These are phyloP conservation scores for Candida sp. DNA, from an alignment of 1,139 yeast genomes.

Conservation along the genomic window DNA sequence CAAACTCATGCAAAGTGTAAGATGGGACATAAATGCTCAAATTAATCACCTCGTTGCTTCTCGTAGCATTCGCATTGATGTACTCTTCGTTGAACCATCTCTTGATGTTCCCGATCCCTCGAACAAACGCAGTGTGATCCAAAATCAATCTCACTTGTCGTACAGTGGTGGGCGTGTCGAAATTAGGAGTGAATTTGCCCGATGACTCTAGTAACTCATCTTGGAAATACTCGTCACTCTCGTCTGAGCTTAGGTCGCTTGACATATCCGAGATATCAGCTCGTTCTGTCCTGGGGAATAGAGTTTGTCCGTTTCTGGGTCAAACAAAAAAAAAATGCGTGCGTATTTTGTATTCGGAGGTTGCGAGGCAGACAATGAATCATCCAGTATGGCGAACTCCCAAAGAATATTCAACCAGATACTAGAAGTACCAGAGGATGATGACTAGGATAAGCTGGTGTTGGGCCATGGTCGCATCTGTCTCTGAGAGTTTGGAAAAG, in stretches of 20 bases:
- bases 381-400: too few species aligned
- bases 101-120: slow-evolving; percentile 64
- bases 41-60: slow-evolving; percentile 20
- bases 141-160: slow-evolving; percentile 38
- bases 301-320: too few species aligned
- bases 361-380: too few species aligned
- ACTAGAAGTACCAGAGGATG: too few species aligned
- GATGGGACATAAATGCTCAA: slow-evolving; percentile 50
- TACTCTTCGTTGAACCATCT: slow-evolving; percentile 54
- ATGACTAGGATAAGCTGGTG: too few species aligned
- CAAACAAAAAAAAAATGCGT: neutral
- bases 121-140: slow-evolving; percentile 62
- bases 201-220: slow-evolving; percentile 15
- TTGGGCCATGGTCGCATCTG: too few species aligned
- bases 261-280: slow-evolving; percentile 12
- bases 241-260: slow-evolving; percentile 10
- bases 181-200: neutral
- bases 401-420: too few species aligned
- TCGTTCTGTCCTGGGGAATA: neutral
- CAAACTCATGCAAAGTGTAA: slow-evolving; percentile 62
- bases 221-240: slow-evolving; percentile 7
- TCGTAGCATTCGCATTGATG: slow-evolving; percentile 26
- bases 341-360: too few species aligned
- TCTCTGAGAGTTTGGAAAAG: too few species aligned
- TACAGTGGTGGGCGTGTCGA: neutral